Evolutionary conservation across 495 filamentous ascomycete genomes (phyloP).

Genomic region (Hapsidospora chrysogenum): DNA sequence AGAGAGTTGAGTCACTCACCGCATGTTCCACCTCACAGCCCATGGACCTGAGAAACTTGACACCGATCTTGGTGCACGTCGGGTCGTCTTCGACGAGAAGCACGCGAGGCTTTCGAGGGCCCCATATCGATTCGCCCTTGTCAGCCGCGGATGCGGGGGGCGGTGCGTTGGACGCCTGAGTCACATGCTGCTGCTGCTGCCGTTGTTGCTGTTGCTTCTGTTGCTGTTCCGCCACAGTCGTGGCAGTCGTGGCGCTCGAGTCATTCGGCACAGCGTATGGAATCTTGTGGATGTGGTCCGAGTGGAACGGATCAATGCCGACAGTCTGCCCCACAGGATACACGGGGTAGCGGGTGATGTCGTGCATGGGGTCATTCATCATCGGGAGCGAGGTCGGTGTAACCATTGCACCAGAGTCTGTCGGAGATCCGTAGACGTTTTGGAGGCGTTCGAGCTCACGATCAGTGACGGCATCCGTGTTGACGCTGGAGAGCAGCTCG

Average conservation of each 20-base stretch:
- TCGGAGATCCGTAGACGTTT: constrained; percentile 46
- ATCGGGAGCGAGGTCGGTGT: constrained; percentile 14
- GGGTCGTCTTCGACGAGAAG: constrained; percentile 91
- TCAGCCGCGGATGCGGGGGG: constrained; percentile 7
- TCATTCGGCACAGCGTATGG: constrained; percentile 47
- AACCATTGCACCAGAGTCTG: constrained; percentile 17
- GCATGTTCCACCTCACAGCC: constrained; percentile 80
- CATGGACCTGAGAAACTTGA: constrained; percentile 83
- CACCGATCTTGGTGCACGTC: constrained; percentile 83
- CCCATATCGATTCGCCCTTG: constrained; percentile 36
- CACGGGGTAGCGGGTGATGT: constrained; percentile 58
- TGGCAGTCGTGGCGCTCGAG: constrained; percentile 9
- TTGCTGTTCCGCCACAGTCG: not conserved
- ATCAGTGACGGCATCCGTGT: constrained; percentile 63
- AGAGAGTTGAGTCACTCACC: constrained; percentile 39
- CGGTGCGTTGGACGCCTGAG: constrained; percentile 10
- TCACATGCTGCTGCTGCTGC: constrained; percentile 2
- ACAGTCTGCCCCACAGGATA: constrained; percentile 82
- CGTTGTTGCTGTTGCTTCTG: too few relatives aligned
- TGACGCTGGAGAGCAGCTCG: constrained; percentile 68
- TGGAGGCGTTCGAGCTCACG: constrained; percentile 60
- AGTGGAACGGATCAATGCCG: constrained; percentile 88
- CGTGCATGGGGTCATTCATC: constrained; percentile 33
- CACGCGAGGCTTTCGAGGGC: constrained; percentile 63
- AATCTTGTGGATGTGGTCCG: constrained; percentile 85